Evolutionary conservation across 1,139 yeast genomes (phyloP).

Genomic region (Pichia sp.): DNA sequence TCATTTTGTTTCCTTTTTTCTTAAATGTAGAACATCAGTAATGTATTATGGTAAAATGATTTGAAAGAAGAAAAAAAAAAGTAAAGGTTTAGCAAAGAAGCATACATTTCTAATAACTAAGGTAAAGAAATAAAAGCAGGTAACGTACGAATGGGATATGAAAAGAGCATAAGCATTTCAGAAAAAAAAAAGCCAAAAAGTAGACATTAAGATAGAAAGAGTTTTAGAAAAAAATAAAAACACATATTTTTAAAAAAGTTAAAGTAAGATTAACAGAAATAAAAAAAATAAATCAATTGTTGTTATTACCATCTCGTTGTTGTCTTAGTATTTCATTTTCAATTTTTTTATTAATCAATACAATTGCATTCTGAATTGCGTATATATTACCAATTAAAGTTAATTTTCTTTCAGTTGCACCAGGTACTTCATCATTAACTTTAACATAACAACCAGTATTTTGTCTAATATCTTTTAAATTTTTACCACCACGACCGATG

Average conservation of each 20-base stretch:
- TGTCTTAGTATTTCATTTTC: slow-evolving; percentile 51
- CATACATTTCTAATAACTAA: too few species aligned
- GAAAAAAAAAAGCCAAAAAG: neutral
- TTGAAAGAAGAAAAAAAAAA: too few species aligned
- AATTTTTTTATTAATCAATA: slow-evolving; percentile 69
- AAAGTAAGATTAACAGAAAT: neutral
- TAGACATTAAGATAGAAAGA: neutral
- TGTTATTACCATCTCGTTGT: slow-evolving; percentile 15
- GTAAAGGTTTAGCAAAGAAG: too few species aligned
- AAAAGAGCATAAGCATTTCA: neutral
- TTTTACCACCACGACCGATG: slow-evolving; percentile 83
- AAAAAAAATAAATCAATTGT: neutral
- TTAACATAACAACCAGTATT: slow-evolving; percentile 72
- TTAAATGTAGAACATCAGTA: too few species aligned
- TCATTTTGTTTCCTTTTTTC: neutral
- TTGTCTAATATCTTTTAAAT: slow-evolving; percentile 72
- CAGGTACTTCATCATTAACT: slow-evolving; percentile 59
- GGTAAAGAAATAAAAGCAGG: neutral
- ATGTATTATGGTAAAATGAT: too few species aligned
- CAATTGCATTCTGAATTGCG: slow-evolving; percentile 72
- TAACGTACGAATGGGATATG: neutral
- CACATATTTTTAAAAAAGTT: neutral
- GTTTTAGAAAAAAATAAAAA: neutral
- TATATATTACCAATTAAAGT: slow-evolving; percentile 65
- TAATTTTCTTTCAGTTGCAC: slow-evolving; percentile 54